These are phyloP conservation scores for Cenococcum geophilum DNA, from an alignment of 495 filamentous ascomycete species.

Conservation along the genomic window DNA sequence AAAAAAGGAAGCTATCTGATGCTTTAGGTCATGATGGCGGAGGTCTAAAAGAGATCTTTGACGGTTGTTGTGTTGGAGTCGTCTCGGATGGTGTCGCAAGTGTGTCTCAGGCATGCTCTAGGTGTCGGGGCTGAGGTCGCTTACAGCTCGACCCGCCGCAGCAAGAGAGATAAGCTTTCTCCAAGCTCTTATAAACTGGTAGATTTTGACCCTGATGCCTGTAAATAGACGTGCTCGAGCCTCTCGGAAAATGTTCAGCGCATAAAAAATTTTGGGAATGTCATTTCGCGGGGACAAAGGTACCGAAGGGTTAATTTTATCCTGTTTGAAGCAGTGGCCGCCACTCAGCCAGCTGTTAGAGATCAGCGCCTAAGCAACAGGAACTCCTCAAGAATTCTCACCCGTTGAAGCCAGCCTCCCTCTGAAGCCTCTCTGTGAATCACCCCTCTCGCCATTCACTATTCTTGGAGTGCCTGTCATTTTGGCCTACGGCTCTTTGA, in stretches of 20 bases:
- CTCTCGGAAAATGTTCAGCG: background rate
- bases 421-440: background rate
- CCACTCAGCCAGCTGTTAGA: conserved; percentile 6
- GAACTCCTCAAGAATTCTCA: background rate
- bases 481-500: too few species aligned
- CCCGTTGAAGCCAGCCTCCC: background rate
- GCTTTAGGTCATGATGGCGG: conserved; percentile 14
- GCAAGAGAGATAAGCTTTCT: conserved; percentile 1
- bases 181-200: background rate
- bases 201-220: background rate
- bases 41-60: conserved; percentile 6
- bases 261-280: background rate
- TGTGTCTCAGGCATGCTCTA: conserved; percentile 18
- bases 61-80: conserved; percentile 23
- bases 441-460: too few species aligned
- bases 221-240: conserved; percentile 3
- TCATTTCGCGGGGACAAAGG: conserved; percentile 1
- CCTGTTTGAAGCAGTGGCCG: background rate
- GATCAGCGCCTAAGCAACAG: conserved; percentile 2
- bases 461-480: too few species aligned
- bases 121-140: background rate
- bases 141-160: conserved; percentile 9
- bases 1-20: conserved; percentile 22
- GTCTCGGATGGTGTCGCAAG: conserved; percentile 25
- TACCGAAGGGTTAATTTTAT: background rate